Percentiles rank a stretch among this genome's conserved stretches.
Evolutionary conservation across 371 early-diverging fungal genomes (phyloP).

Genomic region (Mucor circinelloides): DNA sequence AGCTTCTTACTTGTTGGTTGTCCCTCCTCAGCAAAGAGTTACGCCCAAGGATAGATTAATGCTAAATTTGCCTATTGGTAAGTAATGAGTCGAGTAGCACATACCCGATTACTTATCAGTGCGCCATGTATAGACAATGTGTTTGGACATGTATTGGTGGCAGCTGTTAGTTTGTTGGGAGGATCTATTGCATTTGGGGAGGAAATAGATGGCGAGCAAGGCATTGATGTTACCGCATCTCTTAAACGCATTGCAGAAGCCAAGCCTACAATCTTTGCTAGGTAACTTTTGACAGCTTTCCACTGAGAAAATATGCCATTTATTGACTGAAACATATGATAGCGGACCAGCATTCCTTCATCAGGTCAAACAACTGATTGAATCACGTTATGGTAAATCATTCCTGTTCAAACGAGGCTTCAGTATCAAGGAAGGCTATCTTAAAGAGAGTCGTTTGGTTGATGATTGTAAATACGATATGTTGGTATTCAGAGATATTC

Average conservation of each 20-base stretch:
- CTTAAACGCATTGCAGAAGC: slow-evolving; percentile 47
- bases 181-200: slow-evolving; percentile 77
- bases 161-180: slow-evolving; percentile 48
- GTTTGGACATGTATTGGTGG: slow-evolving; percentile 34
- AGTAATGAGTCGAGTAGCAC: neutral
- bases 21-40: slow-evolving; percentile 49
- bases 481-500: slow-evolving; percentile 52
- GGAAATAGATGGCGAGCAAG: slow-evolving; percentile 60
- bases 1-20: slow-evolving; percentile 43
- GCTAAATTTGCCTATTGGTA: slow-evolving; percentile 48
- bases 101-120: neutral
- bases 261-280: slow-evolving; percentile 80
- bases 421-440: slow-evolving; percentile 32
- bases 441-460: slow-evolving; percentile 46
- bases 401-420: slow-evolving; percentile 52
- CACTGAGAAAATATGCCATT: neutral
- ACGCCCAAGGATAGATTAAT: slow-evolving; percentile 42
- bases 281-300: slow-evolving; percentile 19
- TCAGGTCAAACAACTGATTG: slow-evolving; percentile 37
- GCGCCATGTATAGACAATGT: slow-evolving; percentile 32
- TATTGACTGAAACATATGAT: neutral
- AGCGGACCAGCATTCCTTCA: slow-evolving; percentile 27
- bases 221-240: slow-evolving; percentile 12
- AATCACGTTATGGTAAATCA: slow-evolving; percentile 44
- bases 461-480: slow-evolving; percentile 52